Evolutionary conservation across 2,329 filamentous ascomycete species (phyloP), one percentile per base, ranked within the genome.

Genomic region (Teratosphaeria pseudoeucalypti): DNA sequence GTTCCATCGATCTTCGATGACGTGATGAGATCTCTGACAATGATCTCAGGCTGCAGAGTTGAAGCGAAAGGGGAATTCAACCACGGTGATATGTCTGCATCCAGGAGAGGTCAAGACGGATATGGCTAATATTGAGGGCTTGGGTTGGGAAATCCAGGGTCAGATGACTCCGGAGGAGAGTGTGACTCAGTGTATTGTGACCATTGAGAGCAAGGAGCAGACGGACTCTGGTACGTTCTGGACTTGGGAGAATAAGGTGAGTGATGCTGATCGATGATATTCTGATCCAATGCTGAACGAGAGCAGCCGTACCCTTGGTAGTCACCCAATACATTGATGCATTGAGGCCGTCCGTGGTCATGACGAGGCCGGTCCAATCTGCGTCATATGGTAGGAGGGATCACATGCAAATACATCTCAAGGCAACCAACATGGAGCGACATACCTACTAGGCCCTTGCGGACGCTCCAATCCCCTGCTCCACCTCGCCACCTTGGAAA

Each of bases 21-120:
- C 10, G 10, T 49, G n/a, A 19, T 19, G 43, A 19, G 14, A 49
- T 49, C 12, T n/a, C 43, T 49, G 43, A 49, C n/a, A 3, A 19
- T 19, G 43, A 49, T 49, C 16, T 19, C 43, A 49, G 43, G 80
- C 81, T 5, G 79, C 78, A 0, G 81, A 84, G 62, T 64, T 83
- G 56, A 77, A 79, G 66, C 71, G 81, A 47, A 78, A 79, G 61
- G 76, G 76, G 34, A 76, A 76, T 55, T 69, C 75, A 54, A 81
- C 79, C 0, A 75, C 78, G 19, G 73, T 84, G 6, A 65, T 84
- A 39, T 81, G 80, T 6, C 74, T 84, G 68, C 82, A 84, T 71
- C 82, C 81, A 0, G 82, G 81, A 6, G 81, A 84, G 66, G 81
- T 84, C 0, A 72, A 74, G 49, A 84, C 61, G 1, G 81, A 82